A percentile compares a stretch with the other conserved stretches of the same genome.
These are phyloP conservation scores for Boletus patriciae DNA, from an alignment of 768 basidiomycete genomes.

Conservation along the genomic window DNA sequence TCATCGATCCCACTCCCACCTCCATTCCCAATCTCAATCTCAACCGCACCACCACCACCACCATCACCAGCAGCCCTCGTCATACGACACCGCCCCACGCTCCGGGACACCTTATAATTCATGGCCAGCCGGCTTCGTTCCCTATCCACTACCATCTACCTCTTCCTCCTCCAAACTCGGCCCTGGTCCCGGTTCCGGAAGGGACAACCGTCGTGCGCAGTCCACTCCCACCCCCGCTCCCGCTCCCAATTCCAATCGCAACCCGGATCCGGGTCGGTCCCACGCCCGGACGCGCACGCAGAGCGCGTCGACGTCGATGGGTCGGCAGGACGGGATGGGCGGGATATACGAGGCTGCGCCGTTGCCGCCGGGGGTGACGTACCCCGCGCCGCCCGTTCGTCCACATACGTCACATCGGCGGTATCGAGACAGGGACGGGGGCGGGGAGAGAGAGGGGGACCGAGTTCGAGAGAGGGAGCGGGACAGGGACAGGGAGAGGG, in stretches of 20 bases:
- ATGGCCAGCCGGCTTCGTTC: slow-evolving; percentile 24
- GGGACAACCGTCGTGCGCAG: slow-evolving; percentile 4
- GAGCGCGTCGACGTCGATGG: slow-evolving; percentile 10
- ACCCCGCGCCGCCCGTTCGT: slow-evolving; percentile 29
- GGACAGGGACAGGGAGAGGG: neutral
- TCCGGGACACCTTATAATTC: slow-evolving; percentile 11
- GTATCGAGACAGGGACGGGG: slow-evolving; percentile 4
- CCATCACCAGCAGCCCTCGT: neutral
- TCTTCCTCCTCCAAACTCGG: neutral
- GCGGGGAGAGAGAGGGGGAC: neutral
- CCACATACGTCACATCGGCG: slow-evolving; percentile 25
- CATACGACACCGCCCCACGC: slow-evolving; percentile 2
- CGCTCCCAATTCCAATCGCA: neutral
- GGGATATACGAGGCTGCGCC: slow-evolving; percentile 27
- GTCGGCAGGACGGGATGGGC: neutral
- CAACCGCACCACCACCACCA: slow-evolving; percentile 1
- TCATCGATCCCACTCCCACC: neutral
- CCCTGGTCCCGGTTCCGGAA: neutral
- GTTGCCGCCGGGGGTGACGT: slow-evolving; percentile 26
- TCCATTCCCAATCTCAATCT: neutral
- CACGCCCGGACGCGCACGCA: slow-evolving; percentile 14
- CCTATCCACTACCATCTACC: slow-evolving; percentile 4
- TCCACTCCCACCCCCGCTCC: neutral
- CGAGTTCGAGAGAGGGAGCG: neutral
- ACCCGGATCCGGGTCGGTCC: neutral